Evolutionary conservation across 2,329 filamentous ascomycete genomes (phyloP).

Genomic region (Trichoderma gracile): DNA sequence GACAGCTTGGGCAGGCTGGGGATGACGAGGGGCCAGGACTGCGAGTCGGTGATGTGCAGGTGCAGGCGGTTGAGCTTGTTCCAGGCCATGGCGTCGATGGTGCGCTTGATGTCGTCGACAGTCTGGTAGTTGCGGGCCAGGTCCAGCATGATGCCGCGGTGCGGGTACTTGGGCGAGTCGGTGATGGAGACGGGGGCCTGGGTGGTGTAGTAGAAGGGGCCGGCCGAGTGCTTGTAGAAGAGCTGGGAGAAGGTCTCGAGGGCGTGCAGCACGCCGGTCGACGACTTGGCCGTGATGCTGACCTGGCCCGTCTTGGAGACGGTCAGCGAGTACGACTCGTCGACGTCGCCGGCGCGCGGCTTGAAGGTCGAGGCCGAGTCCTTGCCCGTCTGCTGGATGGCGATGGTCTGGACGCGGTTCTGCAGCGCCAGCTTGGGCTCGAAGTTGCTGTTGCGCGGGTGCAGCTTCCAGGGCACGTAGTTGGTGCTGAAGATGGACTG

Average conservation of each 20-base stretch:
- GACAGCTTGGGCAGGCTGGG: conserved; percentile 70
- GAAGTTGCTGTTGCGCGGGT: conserved; percentile 61
- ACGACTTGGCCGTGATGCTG: conserved; percentile 63
- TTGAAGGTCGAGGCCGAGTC: conserved; percentile 59
- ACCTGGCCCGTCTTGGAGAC: conserved; percentile 60
- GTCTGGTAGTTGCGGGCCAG: conserved; percentile 72
- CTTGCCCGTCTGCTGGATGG: conserved; percentile 61
- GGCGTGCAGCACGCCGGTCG: conserved; percentile 67
- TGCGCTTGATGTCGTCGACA: conserved; percentile 66
- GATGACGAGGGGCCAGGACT: conserved; percentile 83
- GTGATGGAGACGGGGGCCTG: conserved; percentile 68
- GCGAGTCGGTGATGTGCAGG: conserved; percentile 78
- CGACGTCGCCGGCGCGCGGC: conserved; percentile 62
- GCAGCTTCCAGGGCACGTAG: conserved; percentile 80
- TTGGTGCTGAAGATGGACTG: conserved; percentile 65
- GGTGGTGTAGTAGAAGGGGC: conserved; percentile 63
- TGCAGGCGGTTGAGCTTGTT: conserved; percentile 84
- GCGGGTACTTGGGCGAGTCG: conserved; percentile 73
- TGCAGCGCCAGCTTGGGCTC: conserved; percentile 58
- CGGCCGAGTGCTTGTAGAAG: conserved; percentile 69
- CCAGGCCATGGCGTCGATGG: conserved; percentile 73
- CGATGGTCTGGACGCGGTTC: conserved; percentile 56
- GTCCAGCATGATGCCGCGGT: conserved; percentile 80
- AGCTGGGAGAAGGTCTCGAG: conserved; percentile 77
- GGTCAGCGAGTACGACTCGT: conserved; percentile 73